Conservation (phyloP, 2,329 filamentous ascomycete genomes). For the Rhinocladiella similis region DNA sequence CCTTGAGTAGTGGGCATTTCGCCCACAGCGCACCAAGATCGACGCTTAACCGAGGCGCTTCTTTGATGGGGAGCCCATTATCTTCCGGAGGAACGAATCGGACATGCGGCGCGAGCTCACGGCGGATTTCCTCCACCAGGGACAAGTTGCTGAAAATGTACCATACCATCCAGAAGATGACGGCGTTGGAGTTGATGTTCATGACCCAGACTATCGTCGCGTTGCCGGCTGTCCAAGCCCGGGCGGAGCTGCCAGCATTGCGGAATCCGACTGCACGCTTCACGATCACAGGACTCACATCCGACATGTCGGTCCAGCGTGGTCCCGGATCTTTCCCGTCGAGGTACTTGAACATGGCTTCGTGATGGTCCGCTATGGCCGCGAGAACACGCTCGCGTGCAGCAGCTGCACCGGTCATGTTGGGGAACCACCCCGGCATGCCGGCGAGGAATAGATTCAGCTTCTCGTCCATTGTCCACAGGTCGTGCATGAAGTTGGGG, state of each 20-base stretch:
- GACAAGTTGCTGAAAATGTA: constrained; percentile 45
- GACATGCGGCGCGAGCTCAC: constrained; percentile 47
- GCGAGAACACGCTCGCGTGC: constrained; percentile 45
- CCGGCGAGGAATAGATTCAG: constrained; percentile 57
- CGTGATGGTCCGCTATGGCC: constrained; percentile 43
- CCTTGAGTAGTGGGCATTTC: constrained; percentile 48
- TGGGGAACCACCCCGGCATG: constrained; percentile 56
- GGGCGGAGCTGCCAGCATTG: constrained; percentile 28
- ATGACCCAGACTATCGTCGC: constrained; percentile 51
- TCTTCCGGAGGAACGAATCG: constrained; percentile 37
- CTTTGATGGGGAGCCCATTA: constrained; percentile 44
- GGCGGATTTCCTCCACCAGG: constrained; percentile 44
- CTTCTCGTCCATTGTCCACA: constrained; percentile 56
- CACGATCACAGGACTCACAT: constrained; percentile 48
- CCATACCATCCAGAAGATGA: constrained; percentile 55
- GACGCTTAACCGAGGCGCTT: constrained; percentile 45
- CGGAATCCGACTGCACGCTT: constrained; percentile 43
- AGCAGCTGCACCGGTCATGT: constrained; percentile 49
- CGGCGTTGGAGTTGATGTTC: constrained; percentile 53
- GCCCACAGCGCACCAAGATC: constrained; percentile 41
- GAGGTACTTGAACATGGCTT: constrained; percentile 44
- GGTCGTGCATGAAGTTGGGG: constrained; percentile 54
- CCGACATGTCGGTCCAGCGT: constrained; percentile 50
- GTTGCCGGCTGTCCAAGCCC: constrained; percentile 42
- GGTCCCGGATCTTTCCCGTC: constrained; percentile 44